Conservation (phyloP, 257 asterid genomes). For the Osmanthus fragrans region DNA sequence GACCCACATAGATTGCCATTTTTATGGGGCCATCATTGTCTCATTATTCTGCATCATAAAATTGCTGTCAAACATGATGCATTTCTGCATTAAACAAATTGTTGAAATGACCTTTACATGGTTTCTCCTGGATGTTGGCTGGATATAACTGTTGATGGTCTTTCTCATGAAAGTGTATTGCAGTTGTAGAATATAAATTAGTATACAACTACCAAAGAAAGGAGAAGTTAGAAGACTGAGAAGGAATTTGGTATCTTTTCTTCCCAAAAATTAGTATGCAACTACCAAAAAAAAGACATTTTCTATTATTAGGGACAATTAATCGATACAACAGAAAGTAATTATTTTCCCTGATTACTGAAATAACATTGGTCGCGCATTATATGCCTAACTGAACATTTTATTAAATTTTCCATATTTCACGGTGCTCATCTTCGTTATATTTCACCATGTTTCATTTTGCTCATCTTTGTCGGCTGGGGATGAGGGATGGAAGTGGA, state of each 20-base stretch:
- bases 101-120: not conserved
- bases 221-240: not conserved
- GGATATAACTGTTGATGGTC: not conserved
- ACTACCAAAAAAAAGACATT: no score
- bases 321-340: not conserved
- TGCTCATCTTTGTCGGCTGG: not conserved
- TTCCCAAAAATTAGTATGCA: not conserved
- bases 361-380: no score
- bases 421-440: not conserved
- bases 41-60: conserved; percentile 15
- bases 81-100: conserved; percentile 9
- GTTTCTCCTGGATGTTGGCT: not conserved
- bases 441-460: not conserved
- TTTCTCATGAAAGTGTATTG: not conserved
- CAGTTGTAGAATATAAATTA: not conserved
- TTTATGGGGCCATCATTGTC: not conserved
- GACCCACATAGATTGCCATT: conserved; percentile 12
- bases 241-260: not conserved
- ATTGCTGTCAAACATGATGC: conserved; percentile 1
- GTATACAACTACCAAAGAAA: not conserved
- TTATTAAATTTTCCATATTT: not conserved
- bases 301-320: not conserved
- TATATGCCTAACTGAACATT: not conserved
- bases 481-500: not conserved
- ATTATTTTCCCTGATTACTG: not conserved